Evolutionary conservation across 2,329 filamentous ascomycete genomes (phyloP), one percentile per base, ranked within the genome.

Genomic region (Thielaviopsis euricoi): DNA sequence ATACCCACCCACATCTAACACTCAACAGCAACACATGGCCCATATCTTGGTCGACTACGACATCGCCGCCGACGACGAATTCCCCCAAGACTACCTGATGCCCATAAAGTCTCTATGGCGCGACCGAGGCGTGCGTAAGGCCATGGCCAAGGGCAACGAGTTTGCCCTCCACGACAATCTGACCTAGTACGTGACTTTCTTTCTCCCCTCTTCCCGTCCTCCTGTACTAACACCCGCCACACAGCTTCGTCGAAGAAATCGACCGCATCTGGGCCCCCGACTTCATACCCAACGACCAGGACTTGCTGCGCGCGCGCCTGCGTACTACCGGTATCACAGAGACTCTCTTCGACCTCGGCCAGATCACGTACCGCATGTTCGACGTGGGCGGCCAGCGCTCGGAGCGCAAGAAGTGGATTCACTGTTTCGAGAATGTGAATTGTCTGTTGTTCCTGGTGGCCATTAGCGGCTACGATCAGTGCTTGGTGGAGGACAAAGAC

Each of bases 381-480:
- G 89, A 95, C 66, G 89, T 95, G 52, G 89, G 89, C 68, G 89
- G 89, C 59, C 89, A 95, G 69, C 79, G 89, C 65, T 95, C 89
- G 26, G 89, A 95, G 71, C 85, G 89, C 62, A 95, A 95, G 79
- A 95, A 95, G 76, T 95, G 89, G 89, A 95, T 95, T 62, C 89
- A 95, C 70, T 93, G 89, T 68, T 95, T 95, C 68, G 89, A 95
- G 69, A 93, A 93, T 63, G 89, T 95, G 62, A 89, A 93, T 67
- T 90, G 88, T 64, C 77, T 97, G 57, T 76, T 97, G 48, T 97
- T 97, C 73, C 79, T 97, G 64, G 91, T 95, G 56, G 90, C 91
- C 53, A 90, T 97, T 65, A 95, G 89, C 63, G 91, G 91, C 60
- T 97, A 96, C 70, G 91, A 97, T 68, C 93, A 97, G 70, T 95